A percentile compares a stretch with the other conserved stretches of the same genome.
These are phyloP conservation scores for Podospora sp. DNA, from an alignment of 495 filamentous ascomycete genomes.

Conservation along the genomic window DNA sequence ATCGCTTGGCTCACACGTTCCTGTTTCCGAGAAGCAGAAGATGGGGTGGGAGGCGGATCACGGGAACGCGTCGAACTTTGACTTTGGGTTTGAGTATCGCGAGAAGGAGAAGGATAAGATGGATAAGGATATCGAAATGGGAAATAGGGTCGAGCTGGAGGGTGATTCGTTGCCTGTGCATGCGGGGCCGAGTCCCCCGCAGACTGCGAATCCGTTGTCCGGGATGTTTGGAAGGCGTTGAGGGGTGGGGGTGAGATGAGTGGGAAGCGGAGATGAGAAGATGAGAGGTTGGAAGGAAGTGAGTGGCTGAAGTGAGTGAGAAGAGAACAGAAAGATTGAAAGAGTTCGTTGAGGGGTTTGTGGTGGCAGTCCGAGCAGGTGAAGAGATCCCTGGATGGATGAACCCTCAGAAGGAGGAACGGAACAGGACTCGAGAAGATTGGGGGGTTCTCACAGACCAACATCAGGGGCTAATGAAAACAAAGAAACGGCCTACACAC, in stretches of 20 bases:
- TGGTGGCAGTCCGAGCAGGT: too few relatives aligned
- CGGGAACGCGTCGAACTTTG: conserved; percentile 27
- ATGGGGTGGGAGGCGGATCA: conserved; percentile 36
- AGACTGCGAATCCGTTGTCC: not conserved
- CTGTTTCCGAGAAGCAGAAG: conserved; percentile 23
- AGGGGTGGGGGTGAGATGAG: not conserved
- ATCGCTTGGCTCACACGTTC: not conserved
- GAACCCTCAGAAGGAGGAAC: too few relatives aligned
- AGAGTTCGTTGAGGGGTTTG: too few relatives aligned
- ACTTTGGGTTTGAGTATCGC: conserved; percentile 29
- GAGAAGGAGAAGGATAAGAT: conserved; percentile 14
- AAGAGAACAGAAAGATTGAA: too few relatives aligned
- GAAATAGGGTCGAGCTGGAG: conserved; percentile 10
- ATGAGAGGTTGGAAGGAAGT: too few relatives aligned
- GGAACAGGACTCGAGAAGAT: not conserved
- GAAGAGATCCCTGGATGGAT: not conserved
- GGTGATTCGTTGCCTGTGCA: conserved; percentile 13
- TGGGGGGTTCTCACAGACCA: not conserved
- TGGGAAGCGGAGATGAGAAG: too few relatives aligned
- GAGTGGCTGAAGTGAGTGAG: too few relatives aligned
- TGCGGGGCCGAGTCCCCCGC: not conserved
- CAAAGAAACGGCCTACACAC: not conserved
- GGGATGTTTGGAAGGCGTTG: not conserved
- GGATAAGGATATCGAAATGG: conserved; percentile 6
- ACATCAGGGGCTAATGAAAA: not conserved